These are phyloP conservation scores for Aspergillus affinis DNA, from an alignment of 495 filamentous ascomycete species.

Conservation along the genomic window DNA sequence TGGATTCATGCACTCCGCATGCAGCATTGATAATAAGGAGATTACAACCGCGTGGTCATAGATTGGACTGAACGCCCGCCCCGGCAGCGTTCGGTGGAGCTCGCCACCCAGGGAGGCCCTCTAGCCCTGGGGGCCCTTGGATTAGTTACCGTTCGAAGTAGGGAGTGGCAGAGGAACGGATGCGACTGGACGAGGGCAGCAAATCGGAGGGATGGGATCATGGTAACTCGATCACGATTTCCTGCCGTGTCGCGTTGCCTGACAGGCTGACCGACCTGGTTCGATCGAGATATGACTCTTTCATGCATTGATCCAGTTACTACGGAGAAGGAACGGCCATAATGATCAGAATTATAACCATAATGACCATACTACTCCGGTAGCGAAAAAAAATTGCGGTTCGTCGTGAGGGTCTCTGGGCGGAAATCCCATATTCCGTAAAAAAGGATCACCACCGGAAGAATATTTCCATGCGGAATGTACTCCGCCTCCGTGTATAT, in stretches of 20 bases:
- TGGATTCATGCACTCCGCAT: slow-evolving; percentile 17
- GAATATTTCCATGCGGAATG: neutral
- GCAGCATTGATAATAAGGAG: slow-evolving; percentile 14
- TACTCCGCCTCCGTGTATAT: neutral
- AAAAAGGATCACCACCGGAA: neutral
- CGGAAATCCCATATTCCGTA: neutral
- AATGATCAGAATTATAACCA: too few species aligned
- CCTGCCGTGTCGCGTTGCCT: neutral
- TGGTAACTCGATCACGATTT: neutral
- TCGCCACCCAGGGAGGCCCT: slow-evolving; percentile 1
- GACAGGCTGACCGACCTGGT: too few species aligned
- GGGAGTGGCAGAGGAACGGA: neutral
- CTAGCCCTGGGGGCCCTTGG: neutral
- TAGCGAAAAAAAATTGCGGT: neutral
- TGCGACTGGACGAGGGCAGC: neutral
- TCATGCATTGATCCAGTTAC: too few species aligned
- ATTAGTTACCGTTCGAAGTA: neutral
- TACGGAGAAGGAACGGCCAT: too few species aligned
- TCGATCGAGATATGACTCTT: too few species aligned
- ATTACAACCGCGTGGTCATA: slow-evolving; percentile 10
- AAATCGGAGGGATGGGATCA: slow-evolving; percentile 5
- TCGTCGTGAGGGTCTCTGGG: neutral
- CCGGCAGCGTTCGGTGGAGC: slow-evolving; percentile 10
- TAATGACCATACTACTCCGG: too few species aligned
- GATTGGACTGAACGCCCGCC: slow-evolving; percentile 12